These are phyloP conservation scores for Mercurialis annua DNA, from an alignment of 345 rosid species.

Conservation along the genomic window DNA sequence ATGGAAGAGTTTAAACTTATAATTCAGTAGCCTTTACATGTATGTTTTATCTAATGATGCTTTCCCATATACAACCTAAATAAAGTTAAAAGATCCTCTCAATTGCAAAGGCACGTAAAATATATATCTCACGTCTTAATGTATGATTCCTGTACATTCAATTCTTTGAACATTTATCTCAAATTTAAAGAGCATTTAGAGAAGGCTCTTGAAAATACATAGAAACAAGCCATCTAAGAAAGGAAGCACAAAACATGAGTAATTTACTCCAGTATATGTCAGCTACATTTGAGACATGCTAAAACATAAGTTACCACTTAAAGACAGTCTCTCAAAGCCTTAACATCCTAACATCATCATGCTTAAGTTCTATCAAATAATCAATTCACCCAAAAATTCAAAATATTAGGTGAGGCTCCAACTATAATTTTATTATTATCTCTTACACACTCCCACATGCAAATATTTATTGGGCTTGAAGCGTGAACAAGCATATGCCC, in stretches of 20 bases:
- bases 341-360: not conserved
- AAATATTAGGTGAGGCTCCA: no score
- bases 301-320: not conserved
- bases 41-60: not conserved
- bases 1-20: constrained; percentile 6
- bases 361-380: not conserved
- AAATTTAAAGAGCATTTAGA: not conserved
- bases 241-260: not conserved
- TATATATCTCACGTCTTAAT: no score
- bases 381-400: no score
- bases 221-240: not conserved
- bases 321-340: not conserved
- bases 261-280: no score
- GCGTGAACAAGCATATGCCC: no score
- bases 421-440: no score
- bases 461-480: no score
- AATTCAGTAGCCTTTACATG: not conserved
- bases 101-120: not conserved
- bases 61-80: not conserved
- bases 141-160: no score
- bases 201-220: not conserved
- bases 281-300: not conserved
- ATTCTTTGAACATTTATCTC: not conserved
- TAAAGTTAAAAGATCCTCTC: not conserved
- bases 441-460: no score